These are phyloP conservation scores for Diaporthe sp. DNA, from an alignment of 2,329 filamentous ascomycete genomes.

Conservation along the genomic window DNA sequence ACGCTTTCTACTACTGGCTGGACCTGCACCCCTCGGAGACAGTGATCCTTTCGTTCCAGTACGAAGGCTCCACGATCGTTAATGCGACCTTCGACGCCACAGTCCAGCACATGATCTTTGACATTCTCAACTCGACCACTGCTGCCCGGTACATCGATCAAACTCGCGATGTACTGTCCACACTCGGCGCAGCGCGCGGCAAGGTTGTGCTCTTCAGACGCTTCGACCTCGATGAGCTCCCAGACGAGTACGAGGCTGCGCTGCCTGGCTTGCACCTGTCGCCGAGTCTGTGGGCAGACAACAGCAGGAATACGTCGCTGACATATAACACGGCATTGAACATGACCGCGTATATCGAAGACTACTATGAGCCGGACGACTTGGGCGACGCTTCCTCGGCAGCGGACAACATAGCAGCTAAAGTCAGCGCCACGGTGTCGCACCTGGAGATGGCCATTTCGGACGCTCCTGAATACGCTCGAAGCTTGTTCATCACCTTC, in stretches of 20 bases:
- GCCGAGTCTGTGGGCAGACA: constrained; percentile 55
- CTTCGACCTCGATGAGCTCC: constrained; percentile 54
- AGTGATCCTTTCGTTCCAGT: constrained; percentile 58
- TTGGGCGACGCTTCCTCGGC: constrained; percentile 43
- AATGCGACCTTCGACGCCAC: constrained; percentile 46
- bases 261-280: constrained; percentile 60
- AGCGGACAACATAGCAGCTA: constrained; percentile 52
- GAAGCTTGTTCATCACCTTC: constrained; percentile 58
- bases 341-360: constrained; percentile 58
- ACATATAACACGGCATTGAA: constrained; percentile 51
- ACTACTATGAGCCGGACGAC: constrained; percentile 56
- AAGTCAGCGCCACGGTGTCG: constrained; percentile 53
- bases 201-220: constrained; percentile 55
- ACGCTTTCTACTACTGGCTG: constrained; percentile 60
- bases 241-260: constrained; percentile 44
- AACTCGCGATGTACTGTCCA: constrained; percentile 60
- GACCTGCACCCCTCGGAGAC: constrained; percentile 56
- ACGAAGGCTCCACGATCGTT: constrained; percentile 51
- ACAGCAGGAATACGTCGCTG: constrained; percentile 51
- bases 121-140: constrained; percentile 49
- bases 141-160: constrained; percentile 56
- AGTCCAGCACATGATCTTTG: constrained; percentile 51
- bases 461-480: constrained; percentile 36
- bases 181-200: constrained; percentile 55
- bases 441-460: constrained; percentile 52